Evolutionary conservation across 768 basidiomycete species (phyloP), one percentile per base, ranked within the genome.

Genomic region (Cystofilobasidium macerans): DNA sequence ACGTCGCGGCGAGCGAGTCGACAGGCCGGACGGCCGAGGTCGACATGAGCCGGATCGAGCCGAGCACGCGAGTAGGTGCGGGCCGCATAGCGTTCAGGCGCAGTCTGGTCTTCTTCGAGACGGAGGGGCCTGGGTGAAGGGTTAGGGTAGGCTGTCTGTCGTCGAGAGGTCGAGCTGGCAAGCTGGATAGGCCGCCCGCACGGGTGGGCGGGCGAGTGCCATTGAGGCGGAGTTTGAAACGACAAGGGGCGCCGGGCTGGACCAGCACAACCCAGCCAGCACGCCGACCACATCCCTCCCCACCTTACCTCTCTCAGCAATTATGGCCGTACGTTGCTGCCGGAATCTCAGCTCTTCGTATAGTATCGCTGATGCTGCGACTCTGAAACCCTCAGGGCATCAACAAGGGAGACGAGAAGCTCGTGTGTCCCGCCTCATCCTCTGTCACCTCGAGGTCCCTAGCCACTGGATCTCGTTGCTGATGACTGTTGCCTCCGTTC

Each of bases 331-430:
- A 3, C 7, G 48, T 51, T n/a, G n/a, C n/a, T n/a, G n/a, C 28
- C 28, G 8, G 9, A n/a, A 26, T 5, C 14, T 22, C 12, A 11
- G 28, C 45, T 47, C 9, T 20, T 8, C 28, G 26, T 2, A 2
- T 5, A 12, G 4, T 2, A 13, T 30, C 28, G 26, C 12, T 20
- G 18, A 30, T 14, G 42, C 38, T 47, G 35, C 54, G 12, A 6
- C 32, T 20, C 40, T 18, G 26, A 8, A 5, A 4, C 28, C 24
- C 26, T 2, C 54, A 67, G 65, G 65, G 65, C 6, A 60, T 67
- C 65, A 67, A 67, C 59, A 40, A 36, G 24, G 33, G 32, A 28
- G 58, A 67, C 42, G 65, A 67, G 35, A 67, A 67, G 65, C 59
- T 67, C 53, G 65, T 67, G 42, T 42, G 65, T 67, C 53, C 36